Base-by-base conservation (phyloP, 345 rosid genomes). In the Firmiana major region DNA sequence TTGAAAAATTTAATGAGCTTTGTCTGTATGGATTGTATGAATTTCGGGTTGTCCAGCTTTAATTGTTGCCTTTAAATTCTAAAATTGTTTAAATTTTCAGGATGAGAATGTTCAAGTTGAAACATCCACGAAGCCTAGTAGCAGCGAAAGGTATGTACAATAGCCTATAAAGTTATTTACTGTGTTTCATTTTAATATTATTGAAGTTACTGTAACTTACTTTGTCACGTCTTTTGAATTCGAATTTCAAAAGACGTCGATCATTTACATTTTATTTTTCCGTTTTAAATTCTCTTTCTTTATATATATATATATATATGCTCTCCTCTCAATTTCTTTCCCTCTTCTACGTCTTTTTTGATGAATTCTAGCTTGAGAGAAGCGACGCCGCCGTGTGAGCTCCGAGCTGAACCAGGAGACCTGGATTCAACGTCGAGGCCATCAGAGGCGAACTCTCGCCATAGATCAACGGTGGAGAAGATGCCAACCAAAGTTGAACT, bases 401-500 rank as follows among this genome's bases (percentile, higher is more conserved):
- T 78, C 16, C 79, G 77, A 80, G 86, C 78, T 0, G 77, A 79
- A 54, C 63, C 86, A 54, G 87, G 78, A 64, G 75, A 77, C 28
- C 77, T 82, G 84, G 87, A 85, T 42, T 84, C 90, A 6, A 73
- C 66, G 53, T 78, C 83, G 19, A 77, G 58, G 46, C 77, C 71
- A 62, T 54, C 84, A 19, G 89, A 82, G 85, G 82, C 75, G 48
- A 77, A 83, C 79, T 82, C 88, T 74, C 79, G 76, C 80, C 77
- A 77, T 71, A 83, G 79, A 75, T 71, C 78, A 81, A 62, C 79
- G 74, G 84, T 7, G 81, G 80, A 77, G 79, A 88, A 84, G 73
- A 82, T 75, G 86, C 87, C 92, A 6, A 80, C 89, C 40, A 84
- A 81, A 51, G 43, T 73, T 0, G 93, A 94, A 79, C 79, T 94